Percentiles rank a stretch among this genome's conserved stretches.
Evolutionary conservation across 768 basidiomycete genomes (phyloP).

Genomic region (Suillus luteus): DNA sequence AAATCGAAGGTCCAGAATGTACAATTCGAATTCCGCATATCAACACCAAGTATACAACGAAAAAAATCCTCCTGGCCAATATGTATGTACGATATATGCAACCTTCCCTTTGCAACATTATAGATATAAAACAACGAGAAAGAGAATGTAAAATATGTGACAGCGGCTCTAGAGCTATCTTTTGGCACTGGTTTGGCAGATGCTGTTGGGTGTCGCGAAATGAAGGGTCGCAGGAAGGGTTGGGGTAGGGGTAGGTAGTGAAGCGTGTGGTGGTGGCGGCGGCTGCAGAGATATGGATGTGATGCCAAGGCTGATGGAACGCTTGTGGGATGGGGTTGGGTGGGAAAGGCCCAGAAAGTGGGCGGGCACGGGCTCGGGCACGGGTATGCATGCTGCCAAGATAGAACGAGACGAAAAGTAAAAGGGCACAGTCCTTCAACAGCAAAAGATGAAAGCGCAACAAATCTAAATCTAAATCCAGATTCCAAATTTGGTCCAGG

Average conservation of each 20-base stretch:
- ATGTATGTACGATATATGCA: neutral
- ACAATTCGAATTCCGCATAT: neutral
- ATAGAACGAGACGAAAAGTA: neutral
- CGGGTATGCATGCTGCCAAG: neutral
- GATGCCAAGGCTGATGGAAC: neutral
- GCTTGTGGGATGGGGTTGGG: neutral
- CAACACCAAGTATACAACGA: neutral
- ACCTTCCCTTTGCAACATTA: neutral
- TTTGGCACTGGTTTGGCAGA: neutral
- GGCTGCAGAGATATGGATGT: neutral
- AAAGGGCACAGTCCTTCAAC: neutral
- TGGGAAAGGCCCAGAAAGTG: neutral
- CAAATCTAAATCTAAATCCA: neutral
- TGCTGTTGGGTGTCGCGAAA: neutral
- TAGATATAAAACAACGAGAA: neutral
- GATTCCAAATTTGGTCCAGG: neutral
- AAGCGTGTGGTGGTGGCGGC: neutral
- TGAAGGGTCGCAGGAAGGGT: neutral
- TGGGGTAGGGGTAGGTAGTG: neutral
- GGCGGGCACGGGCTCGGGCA: neutral
- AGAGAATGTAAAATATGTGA: neutral
- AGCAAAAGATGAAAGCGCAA: neutral
- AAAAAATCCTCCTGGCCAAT: neutral
- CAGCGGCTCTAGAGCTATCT: constrained; percentile 6
- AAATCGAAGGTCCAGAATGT: neutral